Conservation (phyloP, 495 filamentous ascomycete species). For the Penicillium parvum region DNA sequence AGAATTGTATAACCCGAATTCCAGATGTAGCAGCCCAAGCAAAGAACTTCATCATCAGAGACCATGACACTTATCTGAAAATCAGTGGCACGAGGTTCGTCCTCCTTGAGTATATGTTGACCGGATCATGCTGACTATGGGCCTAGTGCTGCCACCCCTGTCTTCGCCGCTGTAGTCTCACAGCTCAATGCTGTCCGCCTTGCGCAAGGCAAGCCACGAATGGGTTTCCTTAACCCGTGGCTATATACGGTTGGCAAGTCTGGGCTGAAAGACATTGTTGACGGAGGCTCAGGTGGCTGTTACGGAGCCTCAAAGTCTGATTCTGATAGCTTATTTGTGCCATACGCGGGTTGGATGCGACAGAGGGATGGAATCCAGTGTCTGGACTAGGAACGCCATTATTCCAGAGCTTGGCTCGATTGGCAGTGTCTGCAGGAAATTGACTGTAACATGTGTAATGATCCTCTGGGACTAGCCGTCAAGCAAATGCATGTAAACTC, state of each 20-base stretch:
- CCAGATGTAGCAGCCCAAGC: constrained; percentile 66
- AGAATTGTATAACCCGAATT: constrained; percentile 51
- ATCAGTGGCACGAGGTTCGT: constrained; percentile 44
- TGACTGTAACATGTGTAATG: neutral
- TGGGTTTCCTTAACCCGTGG: constrained; percentile 65
- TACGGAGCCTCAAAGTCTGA: constrained; percentile 20
- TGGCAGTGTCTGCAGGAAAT: constrained; percentile 7
- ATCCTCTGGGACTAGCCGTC: too few species aligned
- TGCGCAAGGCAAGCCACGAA: constrained; percentile 36
- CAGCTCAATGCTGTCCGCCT: constrained; percentile 57
- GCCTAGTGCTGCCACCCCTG: constrained; percentile 48
- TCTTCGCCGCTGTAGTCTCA: constrained; percentile 51
- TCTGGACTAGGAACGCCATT: constrained; percentile 32
- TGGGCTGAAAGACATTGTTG: constrained; percentile 55
- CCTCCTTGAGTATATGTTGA: neutral
- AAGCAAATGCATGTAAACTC: neutral
- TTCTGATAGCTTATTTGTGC: constrained; percentile 23
- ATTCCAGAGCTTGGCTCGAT: constrained; percentile 13
- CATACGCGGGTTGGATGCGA: constrained; percentile 49
- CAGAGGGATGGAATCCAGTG: constrained; percentile 33
- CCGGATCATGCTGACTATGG: neutral
- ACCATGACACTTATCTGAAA: constrained; percentile 31
- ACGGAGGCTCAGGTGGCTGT: constrained; percentile 53
- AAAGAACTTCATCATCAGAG: constrained; percentile 34
- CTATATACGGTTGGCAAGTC: constrained; percentile 46